Base-by-base conservation (phyloP, 1,284 basidiomycete species). In the Pseudozyma hubeiensis region DNA sequence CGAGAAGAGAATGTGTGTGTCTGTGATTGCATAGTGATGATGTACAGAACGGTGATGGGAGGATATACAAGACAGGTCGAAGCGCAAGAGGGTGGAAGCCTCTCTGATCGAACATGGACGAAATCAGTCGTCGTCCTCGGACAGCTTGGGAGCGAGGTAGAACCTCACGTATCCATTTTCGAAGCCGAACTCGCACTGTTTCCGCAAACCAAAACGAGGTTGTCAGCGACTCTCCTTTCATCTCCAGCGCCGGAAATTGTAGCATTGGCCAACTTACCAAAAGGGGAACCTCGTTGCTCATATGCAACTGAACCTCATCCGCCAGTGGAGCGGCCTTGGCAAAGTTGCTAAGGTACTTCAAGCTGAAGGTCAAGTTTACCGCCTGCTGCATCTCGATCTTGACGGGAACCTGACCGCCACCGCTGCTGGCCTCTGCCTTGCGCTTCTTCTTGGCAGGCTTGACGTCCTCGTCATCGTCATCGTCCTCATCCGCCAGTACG, bases 271-370 rank as follows among this genome's bases (percentile, higher is more conserved):
- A 41, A 47, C 47, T 34, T 49, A 49, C 47, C 33, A 79, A 52
- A 1, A 80, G 69, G 17, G 77, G 77, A 9, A 82, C 77, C 48
- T 83, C 81, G 64, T 79, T 75, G 53, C 61, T 72, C 76, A 78
- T 78, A 70, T 85, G 78, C 48, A 85, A 77, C 54, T 80, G 88
- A 40, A 94, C 93, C 30, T 88, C 88, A 70, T 88, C 88, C 14
- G 90, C 89, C 40, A 99, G 87, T 17, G 91, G 89, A 0, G 92
- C 88, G 69, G 92, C 93, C 88, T 98, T 99, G 65, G 94, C 90
- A 85, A 99, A 99, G 87, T 97, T 97, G 85, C 92, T 90, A 33
- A 99, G 90, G 86, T 99, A 99, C 86, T 99, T 98, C 82, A 98
- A 88, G 39, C 92, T 94, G 87, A 99, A 99, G 2, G 94, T 98